phyloP scores from a whole-genome alignment of 202 grass and related monocot species.

The Setaria italica region DNA sequence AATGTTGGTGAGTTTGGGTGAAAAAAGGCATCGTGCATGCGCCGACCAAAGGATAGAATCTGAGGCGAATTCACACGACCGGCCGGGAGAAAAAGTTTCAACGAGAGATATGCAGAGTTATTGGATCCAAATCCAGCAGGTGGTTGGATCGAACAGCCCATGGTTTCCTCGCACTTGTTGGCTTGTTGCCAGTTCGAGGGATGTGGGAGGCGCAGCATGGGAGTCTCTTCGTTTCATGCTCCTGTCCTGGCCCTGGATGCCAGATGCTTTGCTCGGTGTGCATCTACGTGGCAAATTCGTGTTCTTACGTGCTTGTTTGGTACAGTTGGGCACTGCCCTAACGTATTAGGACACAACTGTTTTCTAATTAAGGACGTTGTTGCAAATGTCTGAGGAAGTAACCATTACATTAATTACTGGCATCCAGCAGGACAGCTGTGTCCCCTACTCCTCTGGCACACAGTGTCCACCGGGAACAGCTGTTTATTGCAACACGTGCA shows the following conservation, averaged over 20 bases:
- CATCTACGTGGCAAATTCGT: background rate
- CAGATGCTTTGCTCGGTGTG: conserved; percentile 3
- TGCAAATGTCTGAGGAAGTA: background rate
- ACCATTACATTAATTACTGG: background rate
- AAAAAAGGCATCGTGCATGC: conserved; percentile 26
- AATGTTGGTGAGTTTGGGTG: background rate
- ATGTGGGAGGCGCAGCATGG: background rate
- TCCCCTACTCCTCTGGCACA: too few species aligned
- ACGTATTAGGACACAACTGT: background rate
- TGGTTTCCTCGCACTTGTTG: background rate
- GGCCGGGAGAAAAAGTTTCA: background rate
- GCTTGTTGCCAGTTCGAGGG: background rate
- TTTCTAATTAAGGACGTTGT: background rate
- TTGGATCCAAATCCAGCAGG: conserved; percentile 16
- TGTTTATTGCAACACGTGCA: too few species aligned
- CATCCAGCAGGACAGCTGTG: background rate
- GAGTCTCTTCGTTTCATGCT: background rate
- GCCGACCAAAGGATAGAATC: conserved; percentile 47
- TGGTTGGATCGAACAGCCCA: conserved; percentile 2
- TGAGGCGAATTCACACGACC: conserved; percentile 35
- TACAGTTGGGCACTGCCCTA: background rate
- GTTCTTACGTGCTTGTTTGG: background rate
- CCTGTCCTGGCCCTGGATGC: conserved; percentile 27
- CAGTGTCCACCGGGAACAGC: too few species aligned
- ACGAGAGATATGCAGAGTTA: background rate